phyloP scores from a whole-genome alignment of 176 grass and related monocot species.

The Carex pumila region DNA sequence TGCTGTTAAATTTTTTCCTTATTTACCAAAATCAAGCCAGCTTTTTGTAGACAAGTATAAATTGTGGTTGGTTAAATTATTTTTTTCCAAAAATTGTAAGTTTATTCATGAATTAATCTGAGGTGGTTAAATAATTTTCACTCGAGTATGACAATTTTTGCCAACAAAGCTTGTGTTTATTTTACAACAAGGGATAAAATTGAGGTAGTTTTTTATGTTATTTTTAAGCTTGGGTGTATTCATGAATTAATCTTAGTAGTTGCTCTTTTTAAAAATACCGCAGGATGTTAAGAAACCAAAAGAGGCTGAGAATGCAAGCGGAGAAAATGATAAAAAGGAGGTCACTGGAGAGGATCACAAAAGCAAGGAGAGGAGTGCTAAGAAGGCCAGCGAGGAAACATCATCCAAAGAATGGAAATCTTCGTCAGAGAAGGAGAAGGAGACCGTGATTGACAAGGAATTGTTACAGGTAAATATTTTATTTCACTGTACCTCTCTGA shows the following conservation, averaged over 20 bases:
- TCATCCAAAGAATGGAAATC: conserved; percentile 39
- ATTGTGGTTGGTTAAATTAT: neutral
- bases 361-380: conserved; percentile 24
- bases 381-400: conserved; percentile 32
- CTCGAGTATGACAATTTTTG: neutral
- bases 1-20: neutral
- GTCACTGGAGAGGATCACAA: conserved; percentile 12
- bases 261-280: conserved; percentile 6
- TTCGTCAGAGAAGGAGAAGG: conserved; percentile 33
- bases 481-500: conserved; percentile 4
- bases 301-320: conserved; percentile 19
- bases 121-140: neutral
- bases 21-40: neutral
- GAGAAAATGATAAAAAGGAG: conserved; percentile 34
- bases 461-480: conserved; percentile 55
- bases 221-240: no score
- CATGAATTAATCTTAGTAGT: neutral
- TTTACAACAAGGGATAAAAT: neutral
- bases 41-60: neutral
- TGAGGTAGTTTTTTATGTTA: neutral
- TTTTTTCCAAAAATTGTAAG: neutral
- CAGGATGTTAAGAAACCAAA: conserved; percentile 41
- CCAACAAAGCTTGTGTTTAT: neutral
- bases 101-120: neutral
- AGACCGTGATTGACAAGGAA: conserved; percentile 77